Percentiles rank a stretch among this genome's conserved stretches.
Conservation (phyloP, 2,329 filamentous ascomycete species). For the Pseudopithomyces chartarum region DNA sequence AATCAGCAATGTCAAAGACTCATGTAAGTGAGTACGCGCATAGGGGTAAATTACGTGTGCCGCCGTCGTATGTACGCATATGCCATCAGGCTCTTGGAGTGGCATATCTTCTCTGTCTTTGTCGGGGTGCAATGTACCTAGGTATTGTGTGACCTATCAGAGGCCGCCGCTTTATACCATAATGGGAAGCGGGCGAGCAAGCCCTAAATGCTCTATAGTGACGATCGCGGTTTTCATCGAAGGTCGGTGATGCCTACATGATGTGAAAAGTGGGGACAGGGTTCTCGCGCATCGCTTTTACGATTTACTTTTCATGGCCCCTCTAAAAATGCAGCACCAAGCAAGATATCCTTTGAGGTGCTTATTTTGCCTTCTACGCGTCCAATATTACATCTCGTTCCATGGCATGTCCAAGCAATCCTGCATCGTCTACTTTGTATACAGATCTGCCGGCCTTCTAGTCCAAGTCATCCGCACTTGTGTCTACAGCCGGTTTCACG, state of each 20-base stretch:
- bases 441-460: slow-evolving; percentile 14
- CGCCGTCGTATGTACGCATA: neutral
- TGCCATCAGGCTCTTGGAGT: neutral
- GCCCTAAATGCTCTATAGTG: too few species aligned
- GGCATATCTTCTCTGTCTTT: neutral
- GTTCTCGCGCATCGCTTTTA: too few species aligned
- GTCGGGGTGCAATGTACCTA: neutral
- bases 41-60: neutral
- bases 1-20: neutral
- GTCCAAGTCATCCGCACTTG: slow-evolving; percentile 43
- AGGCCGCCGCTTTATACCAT: neutral
- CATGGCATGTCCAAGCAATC: neutral
- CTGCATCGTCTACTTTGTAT: neutral
- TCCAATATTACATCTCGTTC: neutral
- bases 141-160: neutral
- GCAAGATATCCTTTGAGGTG: neutral
- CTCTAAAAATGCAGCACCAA: neutral
- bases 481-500: slow-evolving; percentile 17
- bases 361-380: neutral
- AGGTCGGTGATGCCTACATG: too few species aligned
- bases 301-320: neutral
- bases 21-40: too few species aligned
- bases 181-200: too few species aligned
- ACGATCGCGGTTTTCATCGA: too few species aligned
- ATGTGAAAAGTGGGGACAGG: too few species aligned